phyloP scores from a whole-genome alignment of 306 rosid species.

The Quercus bicolor region DNA sequence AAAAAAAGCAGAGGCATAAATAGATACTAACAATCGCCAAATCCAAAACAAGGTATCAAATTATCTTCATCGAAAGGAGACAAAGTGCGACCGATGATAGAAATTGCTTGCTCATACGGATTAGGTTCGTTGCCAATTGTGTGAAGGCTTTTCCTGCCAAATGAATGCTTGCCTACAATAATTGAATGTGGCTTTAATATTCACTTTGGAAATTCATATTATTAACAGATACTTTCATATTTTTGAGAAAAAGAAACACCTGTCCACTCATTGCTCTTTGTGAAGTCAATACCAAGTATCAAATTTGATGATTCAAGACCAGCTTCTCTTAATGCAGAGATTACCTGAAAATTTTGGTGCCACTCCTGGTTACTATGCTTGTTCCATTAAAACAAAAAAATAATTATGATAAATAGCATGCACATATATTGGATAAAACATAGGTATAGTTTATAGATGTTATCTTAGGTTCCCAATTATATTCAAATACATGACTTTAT shows the following conservation, averaged over 20 bases:
- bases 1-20: constrained; percentile 6
- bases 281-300: constrained; percentile 89
- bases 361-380: background rate
- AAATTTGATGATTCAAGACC: constrained; percentile 95
- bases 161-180: constrained; percentile 64
- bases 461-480: no score
- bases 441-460: no score
- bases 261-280: constrained; percentile 99
- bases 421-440: no score
- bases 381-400: background rate
- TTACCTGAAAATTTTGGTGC: constrained; percentile 56
- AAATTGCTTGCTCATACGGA: constrained; percentile 98
- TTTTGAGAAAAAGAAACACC: constrained; percentile 42
- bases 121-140: constrained; percentile 57
- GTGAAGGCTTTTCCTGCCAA: constrained; percentile 83
- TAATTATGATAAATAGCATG: background rate
- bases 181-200: constrained; percentile 25
- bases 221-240: background rate
- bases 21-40: constrained; percentile 79
- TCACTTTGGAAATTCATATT: background rate
- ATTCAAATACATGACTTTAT: no score
- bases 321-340: constrained; percentile 82
- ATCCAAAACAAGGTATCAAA: constrained; percentile 92
- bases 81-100: constrained; percentile 79
- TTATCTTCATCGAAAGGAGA: constrained; percentile 95